Base-by-base conservation (phyloP, 352 stramenopile species). In the Phytopythium vexans region DNA sequence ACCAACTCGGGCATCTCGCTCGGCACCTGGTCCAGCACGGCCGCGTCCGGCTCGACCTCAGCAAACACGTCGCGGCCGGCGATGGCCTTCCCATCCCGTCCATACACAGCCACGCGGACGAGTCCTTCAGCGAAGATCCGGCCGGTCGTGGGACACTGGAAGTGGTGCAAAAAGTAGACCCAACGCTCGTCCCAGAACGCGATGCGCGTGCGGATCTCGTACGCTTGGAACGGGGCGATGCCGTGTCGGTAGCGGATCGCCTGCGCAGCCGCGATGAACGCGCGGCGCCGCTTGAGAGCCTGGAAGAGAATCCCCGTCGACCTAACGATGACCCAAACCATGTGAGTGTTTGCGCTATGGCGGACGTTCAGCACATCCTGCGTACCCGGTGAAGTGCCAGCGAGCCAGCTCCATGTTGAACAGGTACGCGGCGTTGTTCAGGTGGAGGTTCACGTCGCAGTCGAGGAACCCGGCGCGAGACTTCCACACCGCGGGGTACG, bases 331-430 rank as follows among this genome's bases (percentile, higher is more conserved):
- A 27, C 21, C 21, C 21, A 27, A 27, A 27, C 21, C 21, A 27
- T 27, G 21, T 27, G 21, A 27, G 70, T 53, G n/a, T 74, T 85
- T 38, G 31, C 34, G 43, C 32, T 16, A 15, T 21, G 10, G 21
- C 27, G 2, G 12, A 36, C 6, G 10, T 8, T 3, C 16, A 9
- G 33, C 41, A 43, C 12, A 46, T 51, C 45, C 7, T 31, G 72
- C 72, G 53, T 70, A 93, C 83, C 74, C 82, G 3, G 63, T 77
- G 37, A 90, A 78, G 50, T 93, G 78, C 86, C 86, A 95, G 12
- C 86, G 83, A 35, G 86, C 86, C 27, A 95, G 81, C 61, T 95
- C 86, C 70, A 86, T 92, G 58, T 68, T 82, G 73, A 85, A 94
- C 41, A 94, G 58, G 48, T 88, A 94, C 6, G 77, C 76, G 4